A percentile compares a stretch with the other conserved stretches of the same genome.
phyloP scores from a whole-genome alignment of 768 basidiomycete species.

The Serpula lacrymans region DNA sequence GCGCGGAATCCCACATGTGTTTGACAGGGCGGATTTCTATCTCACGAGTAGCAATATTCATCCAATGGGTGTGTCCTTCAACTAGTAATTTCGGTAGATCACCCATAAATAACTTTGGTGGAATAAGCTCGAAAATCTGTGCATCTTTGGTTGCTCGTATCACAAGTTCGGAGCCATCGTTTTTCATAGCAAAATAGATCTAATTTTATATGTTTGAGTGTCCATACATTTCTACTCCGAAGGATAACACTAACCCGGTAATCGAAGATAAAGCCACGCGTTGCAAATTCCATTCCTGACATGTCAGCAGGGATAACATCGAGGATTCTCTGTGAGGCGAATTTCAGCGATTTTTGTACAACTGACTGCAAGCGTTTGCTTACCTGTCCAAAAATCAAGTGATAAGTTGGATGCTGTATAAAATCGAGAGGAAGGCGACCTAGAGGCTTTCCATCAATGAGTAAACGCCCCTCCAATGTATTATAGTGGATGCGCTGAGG shows the following conservation, averaged over 20 bases:
- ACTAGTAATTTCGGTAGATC: constrained; percentile 19
- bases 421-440: constrained; percentile 4
- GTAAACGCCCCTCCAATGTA: constrained; percentile 6
- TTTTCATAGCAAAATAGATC: constrained; percentile 10
- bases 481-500: constrained; percentile 13
- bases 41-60: constrained; percentile 8
- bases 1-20: constrained; percentile 12
- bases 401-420: constrained; percentile 1
- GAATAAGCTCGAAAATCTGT: constrained; percentile 14
- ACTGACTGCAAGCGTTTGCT: constrained; percentile 5
- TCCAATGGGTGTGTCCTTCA: constrained; percentile 19
- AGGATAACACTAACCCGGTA: constrained; percentile 16
- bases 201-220: neutral
- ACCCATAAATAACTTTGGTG: constrained; percentile 7
- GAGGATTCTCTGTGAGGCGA: constrained; percentile 18
- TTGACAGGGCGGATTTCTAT: constrained; percentile 18
- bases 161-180: constrained; percentile 16
- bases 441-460: constrained; percentile 8
- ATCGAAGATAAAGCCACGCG: constrained; percentile 14
- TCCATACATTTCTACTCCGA: neutral
- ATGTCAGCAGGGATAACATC: constrained; percentile 33
- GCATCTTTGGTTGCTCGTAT: constrained; percentile 21
- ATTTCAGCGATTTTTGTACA: neutral
- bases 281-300: constrained; percentile 32
- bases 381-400: neutral